These are phyloP conservation scores for Cadophora sp. DNA, from an alignment of 2,329 filamentous ascomycete genomes.

Conservation along the genomic window DNA sequence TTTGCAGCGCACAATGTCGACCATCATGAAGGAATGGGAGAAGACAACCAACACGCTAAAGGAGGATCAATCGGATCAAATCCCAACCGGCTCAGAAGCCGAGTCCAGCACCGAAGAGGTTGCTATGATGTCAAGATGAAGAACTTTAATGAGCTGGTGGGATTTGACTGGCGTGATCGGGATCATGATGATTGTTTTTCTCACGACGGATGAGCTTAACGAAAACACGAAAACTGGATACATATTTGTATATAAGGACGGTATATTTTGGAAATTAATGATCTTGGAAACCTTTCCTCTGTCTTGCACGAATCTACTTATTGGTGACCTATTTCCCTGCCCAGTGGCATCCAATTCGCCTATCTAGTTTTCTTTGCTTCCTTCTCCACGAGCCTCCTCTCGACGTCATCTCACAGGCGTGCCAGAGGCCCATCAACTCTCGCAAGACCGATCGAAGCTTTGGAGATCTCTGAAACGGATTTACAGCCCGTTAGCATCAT, in stretches of 20 bases:
- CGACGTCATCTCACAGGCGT: constrained; percentile 27
- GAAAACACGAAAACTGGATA: constrained; percentile 23
- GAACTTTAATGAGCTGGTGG: constrained; percentile 6
- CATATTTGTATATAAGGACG: constrained; percentile 17
- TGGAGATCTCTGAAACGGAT: constrained; percentile 26
- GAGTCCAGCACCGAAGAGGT: constrained; percentile 44
- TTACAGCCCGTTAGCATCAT: constrained; percentile 34
- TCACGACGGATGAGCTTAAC: constrained; percentile 26
- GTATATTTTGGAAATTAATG: constrained; percentile 17
- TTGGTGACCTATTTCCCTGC: neutral
- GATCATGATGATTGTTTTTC: constrained; percentile 8
- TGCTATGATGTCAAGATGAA: constrained; percentile 38
- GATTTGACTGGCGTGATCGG: neutral
- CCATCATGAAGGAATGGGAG: constrained; percentile 92
- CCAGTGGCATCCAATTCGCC: neutral
- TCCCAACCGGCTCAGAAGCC: constrained; percentile 6
- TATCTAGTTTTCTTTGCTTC: neutral
- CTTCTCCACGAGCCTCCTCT: neutral
- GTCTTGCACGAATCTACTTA: neutral
- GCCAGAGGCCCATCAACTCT: constrained; percentile 56
- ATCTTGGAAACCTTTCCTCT: constrained; percentile 2
- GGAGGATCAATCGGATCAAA: constrained; percentile 44
- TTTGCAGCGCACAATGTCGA: constrained; percentile 81
- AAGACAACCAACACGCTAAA: constrained; percentile 68
- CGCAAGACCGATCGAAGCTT: constrained; percentile 47